A percentile compares a stretch with the other conserved stretches of the same genome.
Conservation (phyloP, 2,329 filamentous ascomycete genomes). For the Colletotrichum destructivum region DNA sequence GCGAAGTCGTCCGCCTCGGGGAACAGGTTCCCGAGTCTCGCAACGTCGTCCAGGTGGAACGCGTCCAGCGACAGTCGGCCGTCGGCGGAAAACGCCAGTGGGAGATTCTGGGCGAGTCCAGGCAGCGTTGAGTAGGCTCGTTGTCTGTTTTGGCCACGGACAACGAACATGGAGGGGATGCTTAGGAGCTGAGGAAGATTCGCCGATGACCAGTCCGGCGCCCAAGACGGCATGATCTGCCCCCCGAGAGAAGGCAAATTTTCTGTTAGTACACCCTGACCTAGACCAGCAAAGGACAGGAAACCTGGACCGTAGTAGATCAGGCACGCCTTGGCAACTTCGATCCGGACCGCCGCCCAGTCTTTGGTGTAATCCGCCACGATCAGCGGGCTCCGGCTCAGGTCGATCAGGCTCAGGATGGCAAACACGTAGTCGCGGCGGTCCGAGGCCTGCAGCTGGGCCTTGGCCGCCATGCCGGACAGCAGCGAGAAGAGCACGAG, state of each 20-base stretch:
- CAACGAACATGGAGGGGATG: slow-evolving; percentile 1
- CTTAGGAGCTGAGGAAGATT: neutral
- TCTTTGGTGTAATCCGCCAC: slow-evolving; percentile 14
- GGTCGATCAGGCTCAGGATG: slow-evolving; percentile 2
- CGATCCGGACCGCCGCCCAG: neutral
- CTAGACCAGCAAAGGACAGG: slow-evolving; percentile 4
- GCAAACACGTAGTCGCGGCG: slow-evolving; percentile 23
- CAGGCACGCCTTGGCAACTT: slow-evolving; percentile 18
- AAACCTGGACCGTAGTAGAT: slow-evolving; percentile 7
- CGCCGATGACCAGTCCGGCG: slow-evolving; percentile 14
- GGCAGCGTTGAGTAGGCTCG: neutral
- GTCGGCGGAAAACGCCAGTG: neutral
- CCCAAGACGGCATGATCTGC: neutral
- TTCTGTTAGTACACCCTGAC: neutral
- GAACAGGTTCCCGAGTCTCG: neutral
- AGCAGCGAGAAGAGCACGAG: slow-evolving; percentile 13
- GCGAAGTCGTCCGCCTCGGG: neutral
- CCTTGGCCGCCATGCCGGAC: slow-evolving; percentile 2
- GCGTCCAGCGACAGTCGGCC: neutral
- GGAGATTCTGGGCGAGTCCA: neutral
- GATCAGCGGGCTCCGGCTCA: neutral
- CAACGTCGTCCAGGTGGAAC: neutral
- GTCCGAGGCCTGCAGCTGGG: slow-evolving; percentile 22
- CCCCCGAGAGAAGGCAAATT: too few species aligned
- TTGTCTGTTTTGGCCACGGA: neutral